phyloP scores from a whole-genome alignment of 768 basidiomycete genomes.

The Dacryopinax primogenitus region DNA sequence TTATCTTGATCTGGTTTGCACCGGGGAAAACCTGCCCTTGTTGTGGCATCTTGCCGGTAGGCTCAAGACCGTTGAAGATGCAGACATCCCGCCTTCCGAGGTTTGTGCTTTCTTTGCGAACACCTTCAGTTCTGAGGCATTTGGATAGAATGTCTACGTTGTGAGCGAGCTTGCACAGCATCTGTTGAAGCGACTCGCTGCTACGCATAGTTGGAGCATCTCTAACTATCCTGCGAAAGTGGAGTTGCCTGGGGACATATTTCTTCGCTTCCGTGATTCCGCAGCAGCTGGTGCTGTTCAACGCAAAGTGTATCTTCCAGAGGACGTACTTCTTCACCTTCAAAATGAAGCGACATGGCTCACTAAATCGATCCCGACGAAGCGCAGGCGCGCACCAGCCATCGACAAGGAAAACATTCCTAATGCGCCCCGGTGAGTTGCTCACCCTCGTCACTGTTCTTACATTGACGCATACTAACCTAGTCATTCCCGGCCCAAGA shows the following conservation, averaged over 20 bases:
- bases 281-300: conserved; percentile 40
- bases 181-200: conserved; percentile 53
- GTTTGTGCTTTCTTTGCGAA: neutral
- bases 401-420: neutral
- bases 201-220: conserved; percentile 57
- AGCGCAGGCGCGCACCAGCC: neutral
- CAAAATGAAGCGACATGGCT: neutral
- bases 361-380: neutral
- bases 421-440: neutral
- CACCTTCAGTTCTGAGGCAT: neutral
- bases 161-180: conserved; percentile 82
- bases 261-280: conserved; percentile 52
- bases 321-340: conserved; percentile 14
- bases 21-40: conserved; percentile 69
- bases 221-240: conserved; percentile 70
- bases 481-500: too few species aligned
- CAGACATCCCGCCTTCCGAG: conserved; percentile 26
- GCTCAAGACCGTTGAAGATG: conserved; percentile 77
- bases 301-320: conserved; percentile 17
- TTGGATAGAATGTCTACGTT: conserved; percentile 65
- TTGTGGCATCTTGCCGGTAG: conserved; percentile 71
- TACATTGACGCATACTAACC: too few species aligned
- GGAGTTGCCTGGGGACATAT: conserved; percentile 67
- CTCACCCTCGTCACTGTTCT: neutral
- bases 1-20: conserved; percentile 65